These are phyloP conservation scores for Yamadazyma scolyti DNA, from an alignment of 805 yeast species.

Conservation along the genomic window DNA sequence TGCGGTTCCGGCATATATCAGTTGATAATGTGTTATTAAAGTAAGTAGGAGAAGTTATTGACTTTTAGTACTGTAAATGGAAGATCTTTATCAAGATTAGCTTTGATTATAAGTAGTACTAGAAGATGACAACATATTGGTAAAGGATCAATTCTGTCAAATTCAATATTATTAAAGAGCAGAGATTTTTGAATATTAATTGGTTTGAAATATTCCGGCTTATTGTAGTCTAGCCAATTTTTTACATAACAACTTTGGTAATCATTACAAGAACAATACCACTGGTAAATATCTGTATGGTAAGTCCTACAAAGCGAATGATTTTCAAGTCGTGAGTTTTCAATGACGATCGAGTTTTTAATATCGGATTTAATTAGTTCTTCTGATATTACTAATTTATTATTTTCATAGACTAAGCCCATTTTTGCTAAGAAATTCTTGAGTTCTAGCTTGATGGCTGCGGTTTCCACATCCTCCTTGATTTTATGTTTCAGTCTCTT, in stretches of 20 bases:
- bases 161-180: slow-evolving; percentile 6
- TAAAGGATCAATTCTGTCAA: slow-evolving; percentile 11
- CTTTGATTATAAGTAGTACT: slow-evolving; percentile 11
- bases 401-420: not conserved
- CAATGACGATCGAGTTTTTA: not conserved
- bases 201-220: too few species aligned
- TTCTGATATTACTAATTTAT: not conserved
- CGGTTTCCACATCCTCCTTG: not conserved
- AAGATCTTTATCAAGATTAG: slow-evolving; percentile 1
- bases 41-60: not conserved
- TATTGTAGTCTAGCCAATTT: slow-evolving; percentile 9
- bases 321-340: not conserved
- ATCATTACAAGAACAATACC: slow-evolving; percentile 31
- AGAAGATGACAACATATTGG: slow-evolving; percentile 23
- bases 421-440: slow-evolving; percentile 1
- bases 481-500: not conserved
- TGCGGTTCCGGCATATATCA: not conserved
- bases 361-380: not conserved
- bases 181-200: not conserved
- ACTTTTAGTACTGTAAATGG: not conserved
- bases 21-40: not conserved
- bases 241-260: slow-evolving; percentile 14
- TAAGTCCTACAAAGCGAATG: not conserved
- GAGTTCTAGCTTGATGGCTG: slow-evolving; percentile 1
- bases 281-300: slow-evolving; percentile 11